Base-by-base conservation (phyloP, 164 flowering plant species). In the Annona squamosa region DNA sequence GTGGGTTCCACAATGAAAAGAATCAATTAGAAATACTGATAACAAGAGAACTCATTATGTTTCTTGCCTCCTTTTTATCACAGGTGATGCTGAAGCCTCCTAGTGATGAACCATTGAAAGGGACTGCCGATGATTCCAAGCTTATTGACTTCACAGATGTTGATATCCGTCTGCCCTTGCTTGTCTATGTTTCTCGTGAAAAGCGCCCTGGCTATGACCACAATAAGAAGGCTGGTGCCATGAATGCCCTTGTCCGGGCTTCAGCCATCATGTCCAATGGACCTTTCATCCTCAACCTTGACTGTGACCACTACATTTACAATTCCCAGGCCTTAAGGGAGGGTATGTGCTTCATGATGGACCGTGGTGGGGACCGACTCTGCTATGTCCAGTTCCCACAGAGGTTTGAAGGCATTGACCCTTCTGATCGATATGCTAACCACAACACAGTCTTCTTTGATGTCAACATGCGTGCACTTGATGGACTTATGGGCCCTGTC, bases 311-410 rank as follows among this genome's bases (percentile, higher is more conserved):
- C 78, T 91, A 91, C 75, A 82, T 91, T 63, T 85, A 82, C 82
- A 87, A 90, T 73, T 89, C 86, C 70, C 79, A 79, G 70, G 97
- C 97, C n/a, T 65, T 91, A 3, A 74, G 91, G 1, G 97, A 90
- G 78, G 97, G 97, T 6, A 90, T 91, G 93, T 91, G 97, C 73
- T 91, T 91, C 72, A 92, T 92, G 97, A 89, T 92, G 95, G 95
- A 90, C 65, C 64, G 88, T 57, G 97, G 97, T 0, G 97, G 97
- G 4, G 93, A 92, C 71, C 68, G 74, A 72, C 84, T 92, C 10
- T 90, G 95, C 75, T 92, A 89, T 76, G 88, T 90, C 78, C 94
- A 91, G 77, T 91, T 91, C 73, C 97, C 97, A 0, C 97, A 92
- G 78, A 77, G 97, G 74, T 92, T 92, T 68, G 97, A 92, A 75